phyloP scores from a whole-genome alignment of 805 yeast species.

The Wickerhamiella alocasiicola region DNA sequence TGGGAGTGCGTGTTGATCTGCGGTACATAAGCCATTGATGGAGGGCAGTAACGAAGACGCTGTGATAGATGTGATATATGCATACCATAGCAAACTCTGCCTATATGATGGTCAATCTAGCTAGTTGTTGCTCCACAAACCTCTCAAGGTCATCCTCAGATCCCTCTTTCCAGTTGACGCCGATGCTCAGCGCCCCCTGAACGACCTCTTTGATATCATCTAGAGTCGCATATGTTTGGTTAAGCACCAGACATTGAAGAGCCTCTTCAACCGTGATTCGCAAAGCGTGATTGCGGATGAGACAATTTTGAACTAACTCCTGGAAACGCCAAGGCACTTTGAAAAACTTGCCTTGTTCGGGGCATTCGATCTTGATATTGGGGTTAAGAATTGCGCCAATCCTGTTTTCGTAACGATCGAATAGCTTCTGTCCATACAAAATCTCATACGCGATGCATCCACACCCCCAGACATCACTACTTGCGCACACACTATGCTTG shows the following conservation, averaged over 20 bases:
- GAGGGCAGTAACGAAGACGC: no score
- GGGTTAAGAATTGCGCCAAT: neutral
- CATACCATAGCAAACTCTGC: no score
- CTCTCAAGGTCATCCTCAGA: neutral
- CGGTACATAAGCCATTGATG: no score
- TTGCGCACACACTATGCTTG: slow-evolving; percentile 65
- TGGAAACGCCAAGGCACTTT: neutral
- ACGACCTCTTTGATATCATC: neutral
- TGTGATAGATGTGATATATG: no score
- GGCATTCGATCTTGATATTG: neutral
- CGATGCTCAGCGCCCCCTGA: neutral
- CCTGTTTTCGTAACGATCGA: neutral
- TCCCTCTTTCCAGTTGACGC: neutral
- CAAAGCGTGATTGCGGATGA: neutral
- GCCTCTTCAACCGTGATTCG: neutral
- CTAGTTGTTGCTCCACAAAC: no score
- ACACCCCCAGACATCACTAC: slow-evolving; percentile 98
- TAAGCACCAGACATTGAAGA: neutral
- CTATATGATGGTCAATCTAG: no score
- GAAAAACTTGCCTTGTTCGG: neutral
- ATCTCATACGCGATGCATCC: slow-evolving; percentile 93
- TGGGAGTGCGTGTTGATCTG: no score
- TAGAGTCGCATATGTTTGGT: neutral
- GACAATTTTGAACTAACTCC: neutral
- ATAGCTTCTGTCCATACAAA: slow-evolving; percentile 56